Percentiles rank a stretch among this genome's conserved stretches.
Evolutionary conservation across 73 alveolate genomes (phyloP).

Genomic region (Durusdinium trenchii): DNA sequence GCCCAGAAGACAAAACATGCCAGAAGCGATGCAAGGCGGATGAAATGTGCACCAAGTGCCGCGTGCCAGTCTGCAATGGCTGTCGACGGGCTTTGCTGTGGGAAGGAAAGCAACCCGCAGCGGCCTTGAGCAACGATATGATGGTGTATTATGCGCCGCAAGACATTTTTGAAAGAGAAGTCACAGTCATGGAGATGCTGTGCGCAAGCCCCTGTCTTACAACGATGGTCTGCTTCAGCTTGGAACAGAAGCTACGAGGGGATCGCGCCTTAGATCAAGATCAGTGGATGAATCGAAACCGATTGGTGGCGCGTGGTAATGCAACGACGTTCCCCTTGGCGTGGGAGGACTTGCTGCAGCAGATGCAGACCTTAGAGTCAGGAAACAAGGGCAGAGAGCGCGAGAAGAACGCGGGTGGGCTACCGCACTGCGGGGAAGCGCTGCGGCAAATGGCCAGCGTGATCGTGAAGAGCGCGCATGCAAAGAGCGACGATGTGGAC

Average conservation of each 20-base stretch:
- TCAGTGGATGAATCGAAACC: slow-evolving; percentile 9
- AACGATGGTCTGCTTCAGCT: not conserved
- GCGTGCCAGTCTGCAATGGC: not conserved
- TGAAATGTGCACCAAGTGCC: not conserved
- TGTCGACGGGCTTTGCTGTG: not conserved
- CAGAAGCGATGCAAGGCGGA: not conserved
- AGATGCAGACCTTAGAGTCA: not conserved
- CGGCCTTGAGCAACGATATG: slow-evolving; percentile 54
- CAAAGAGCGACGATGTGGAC: not conserved
- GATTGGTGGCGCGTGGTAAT: slow-evolving; percentile 21
- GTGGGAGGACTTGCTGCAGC: slow-evolving; percentile 26
- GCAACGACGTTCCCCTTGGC: slow-evolving; percentile 32
- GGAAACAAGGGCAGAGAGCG: no score
- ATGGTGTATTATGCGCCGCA: slow-evolving; percentile 88
- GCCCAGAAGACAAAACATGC: not conserved
- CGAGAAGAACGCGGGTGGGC: not conserved
- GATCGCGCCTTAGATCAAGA: not conserved
- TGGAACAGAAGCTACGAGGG: not conserved
- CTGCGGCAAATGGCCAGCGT: not conserved
- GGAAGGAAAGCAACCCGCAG: not conserved
- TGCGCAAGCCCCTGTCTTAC: slow-evolving; percentile 93
- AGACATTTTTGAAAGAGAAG: slow-evolving; percentile 81
- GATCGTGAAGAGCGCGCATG: not conserved
- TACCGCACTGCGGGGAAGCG: not conserved
- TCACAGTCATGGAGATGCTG: slow-evolving; percentile 94